Evolutionary conservation across 2,329 filamentous ascomycete species (phyloP).

Genomic region (Blastomyces emzantsi): DNA sequence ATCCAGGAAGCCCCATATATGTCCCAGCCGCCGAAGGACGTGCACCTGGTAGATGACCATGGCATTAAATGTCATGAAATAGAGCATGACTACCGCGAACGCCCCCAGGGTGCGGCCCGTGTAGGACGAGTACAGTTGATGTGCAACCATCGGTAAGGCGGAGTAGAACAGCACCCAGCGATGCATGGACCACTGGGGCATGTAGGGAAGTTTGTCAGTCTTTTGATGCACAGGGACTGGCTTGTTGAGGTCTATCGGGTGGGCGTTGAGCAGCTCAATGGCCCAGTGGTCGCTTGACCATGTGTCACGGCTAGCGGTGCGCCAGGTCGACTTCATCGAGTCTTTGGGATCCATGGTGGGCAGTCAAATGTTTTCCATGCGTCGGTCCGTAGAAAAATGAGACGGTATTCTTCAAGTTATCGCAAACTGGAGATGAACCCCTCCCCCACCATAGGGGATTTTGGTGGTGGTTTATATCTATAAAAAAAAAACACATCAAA

Average conservation of each 20-base stretch:
- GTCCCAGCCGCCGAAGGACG: constrained; percentile 32
- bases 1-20: constrained; percentile 36
- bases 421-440: not conserved
- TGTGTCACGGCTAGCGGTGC: constrained; percentile 18
- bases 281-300: constrained; percentile 30
- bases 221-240: constrained; percentile 35
- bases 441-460: not conserved
- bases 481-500: not conserved
- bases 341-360: constrained; percentile 22
- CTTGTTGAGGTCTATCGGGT: constrained; percentile 23
- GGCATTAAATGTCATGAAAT: constrained; percentile 33
- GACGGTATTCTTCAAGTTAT: not conserved
- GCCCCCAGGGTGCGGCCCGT: constrained; percentile 26
- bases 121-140: constrained; percentile 29
- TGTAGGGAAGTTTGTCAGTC: constrained; percentile 34
- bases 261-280: constrained; percentile 25
- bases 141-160: constrained; percentile 30
- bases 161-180: constrained; percentile 36
- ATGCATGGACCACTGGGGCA: constrained; percentile 31
- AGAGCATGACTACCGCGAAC: constrained; percentile 30
- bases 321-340: constrained; percentile 38
- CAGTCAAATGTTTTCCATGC: constrained; percentile 2
- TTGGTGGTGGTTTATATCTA: not conserved
- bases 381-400: not conserved
- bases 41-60: constrained; percentile 36